Evolutionary conservation across 2,329 filamentous ascomycete genomes (phyloP), one percentile per base, ranked within the genome.

Genomic region (Colletotrichum plurivorum): DNA sequence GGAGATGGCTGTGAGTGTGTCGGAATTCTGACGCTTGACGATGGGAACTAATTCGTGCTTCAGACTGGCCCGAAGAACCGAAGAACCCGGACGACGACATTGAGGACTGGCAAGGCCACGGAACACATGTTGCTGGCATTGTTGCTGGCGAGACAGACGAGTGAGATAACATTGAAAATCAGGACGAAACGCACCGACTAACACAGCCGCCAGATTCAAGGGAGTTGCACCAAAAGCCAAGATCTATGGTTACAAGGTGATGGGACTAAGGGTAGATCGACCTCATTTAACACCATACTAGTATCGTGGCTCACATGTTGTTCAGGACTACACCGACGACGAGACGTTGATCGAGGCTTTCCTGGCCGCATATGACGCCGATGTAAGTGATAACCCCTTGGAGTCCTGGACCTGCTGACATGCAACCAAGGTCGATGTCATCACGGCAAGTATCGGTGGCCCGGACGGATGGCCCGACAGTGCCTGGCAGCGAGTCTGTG

Each of bases 31-130:
- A 15, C 76, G 75, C n/a, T 10, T 45, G 15, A 10, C n/a, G 3
- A 2, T 31, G 1, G 22, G 25, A 13, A 5, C 8, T 7, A 12
- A 27, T 8, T 4, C 10, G 31, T 36, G 8, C 31, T 16, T 4
- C 27, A 66, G 62, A 1, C 77, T 79, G 20, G 71, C 64, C 68
- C 2, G 56, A 27, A 7, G 57, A 58, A 4, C 57, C 58, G 4
- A 78, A 78, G 64, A 70, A 63, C 5, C 80, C 80, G 1, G 80
- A 82, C 45, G 71, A 73, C n/a, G 77, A 81, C 41, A 79, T 79
- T 0, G 76, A 78, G 73, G 78, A 80, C 56, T 73, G 73, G 10
- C 73, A 76, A 45, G 78, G 77, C 1, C 80, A 82, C 54, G 80
- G 80, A 5, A 81, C 80, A 5, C 80, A 82, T 60, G 76, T 78